Evolutionary conservation across 768 basidiomycete genomes (phyloP).

Genomic region (Peribolospora baueri): DNA sequence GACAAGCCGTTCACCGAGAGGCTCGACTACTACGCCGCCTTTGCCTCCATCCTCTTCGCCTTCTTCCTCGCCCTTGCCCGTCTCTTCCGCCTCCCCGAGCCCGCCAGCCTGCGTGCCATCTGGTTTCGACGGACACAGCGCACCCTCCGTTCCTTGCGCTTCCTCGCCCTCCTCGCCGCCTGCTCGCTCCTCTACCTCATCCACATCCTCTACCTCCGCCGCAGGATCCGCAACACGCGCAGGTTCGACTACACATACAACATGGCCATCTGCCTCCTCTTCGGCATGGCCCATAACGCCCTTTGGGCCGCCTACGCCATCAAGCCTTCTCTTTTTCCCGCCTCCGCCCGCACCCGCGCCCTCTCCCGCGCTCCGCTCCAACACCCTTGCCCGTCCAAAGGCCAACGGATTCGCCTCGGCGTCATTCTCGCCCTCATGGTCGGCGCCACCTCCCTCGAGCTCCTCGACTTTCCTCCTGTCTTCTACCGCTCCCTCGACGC

Average conservation of each 20-base stretch:
- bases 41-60: conserved; percentile 52
- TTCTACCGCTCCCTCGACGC: conserved; percentile 47
- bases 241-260: conserved; percentile 89
- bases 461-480: conserved; percentile 61
- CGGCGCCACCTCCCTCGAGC: conserved; percentile 48
- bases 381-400: conserved; percentile 21
- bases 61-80: conserved; percentile 58
- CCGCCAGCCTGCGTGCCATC: not conserved
- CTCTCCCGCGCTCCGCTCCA: conserved; percentile 25
- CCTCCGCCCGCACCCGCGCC: conserved; percentile 31
- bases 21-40: conserved; percentile 87
- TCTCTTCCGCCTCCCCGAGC: conserved; percentile 14
- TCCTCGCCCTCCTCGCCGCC: conserved; percentile 12
- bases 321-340: conserved; percentile 25
- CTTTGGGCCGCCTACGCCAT: conserved; percentile 57
- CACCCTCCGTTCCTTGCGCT: conserved; percentile 8
- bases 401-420: conserved; percentile 12
- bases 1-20: conserved; percentile 67
- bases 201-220: conserved; percentile 55
- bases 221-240: conserved; percentile 24
- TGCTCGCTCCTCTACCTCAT: conserved; percentile 29
- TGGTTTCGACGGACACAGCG: not conserved
- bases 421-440: conserved; percentile 41
- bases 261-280: conserved; percentile 49
- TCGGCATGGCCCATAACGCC: conserved; percentile 55